phyloP scores from a whole-genome alignment of 257 asterid genomes.

The Lycium ferocissimum region DNA sequence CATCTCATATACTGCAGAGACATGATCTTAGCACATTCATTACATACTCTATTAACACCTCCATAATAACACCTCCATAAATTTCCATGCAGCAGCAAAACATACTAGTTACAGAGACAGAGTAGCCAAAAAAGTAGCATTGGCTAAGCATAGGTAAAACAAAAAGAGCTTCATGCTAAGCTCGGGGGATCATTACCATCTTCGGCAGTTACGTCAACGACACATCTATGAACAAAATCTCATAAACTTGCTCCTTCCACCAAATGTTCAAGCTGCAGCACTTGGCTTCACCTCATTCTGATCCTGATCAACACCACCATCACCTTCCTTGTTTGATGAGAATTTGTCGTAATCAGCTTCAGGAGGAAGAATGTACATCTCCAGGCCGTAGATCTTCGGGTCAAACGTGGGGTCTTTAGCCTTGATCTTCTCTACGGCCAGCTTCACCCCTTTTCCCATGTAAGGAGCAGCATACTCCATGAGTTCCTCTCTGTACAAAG shows the following conservation, averaged over 20 bases:
- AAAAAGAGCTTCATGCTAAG: not conserved
- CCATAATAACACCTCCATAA: no score
- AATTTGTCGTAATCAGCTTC: constrained; percentile 15
- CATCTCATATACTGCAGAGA: not conserved
- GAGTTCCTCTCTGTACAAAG: constrained; percentile 20
- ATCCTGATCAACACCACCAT: not conserved
- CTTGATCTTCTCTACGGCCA: constrained; percentile 8
- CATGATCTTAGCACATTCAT: not conserved
- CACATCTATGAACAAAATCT: not conserved
- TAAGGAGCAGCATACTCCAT: constrained; percentile 30
- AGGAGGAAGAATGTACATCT: constrained; percentile 11
- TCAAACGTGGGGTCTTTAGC: constrained; percentile 3
- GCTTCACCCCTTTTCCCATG: constrained; percentile 24
- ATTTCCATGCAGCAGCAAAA: not conserved
- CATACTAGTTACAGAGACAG: not conserved
- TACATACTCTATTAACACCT: not conserved
- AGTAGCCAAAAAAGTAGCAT: not conserved
- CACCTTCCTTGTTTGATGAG: not conserved
- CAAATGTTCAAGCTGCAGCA: not conserved
- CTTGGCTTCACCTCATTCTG: not conserved
- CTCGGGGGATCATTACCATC: not conserved
- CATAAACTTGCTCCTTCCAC: not conserved
- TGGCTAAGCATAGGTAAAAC: not conserved
- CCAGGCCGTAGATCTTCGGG: not conserved
- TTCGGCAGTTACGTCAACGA: not conserved